phyloP scores from a whole-genome alignment of 2,329 filamentous ascomycete genomes.

The Diplocarpon mali region DNA sequence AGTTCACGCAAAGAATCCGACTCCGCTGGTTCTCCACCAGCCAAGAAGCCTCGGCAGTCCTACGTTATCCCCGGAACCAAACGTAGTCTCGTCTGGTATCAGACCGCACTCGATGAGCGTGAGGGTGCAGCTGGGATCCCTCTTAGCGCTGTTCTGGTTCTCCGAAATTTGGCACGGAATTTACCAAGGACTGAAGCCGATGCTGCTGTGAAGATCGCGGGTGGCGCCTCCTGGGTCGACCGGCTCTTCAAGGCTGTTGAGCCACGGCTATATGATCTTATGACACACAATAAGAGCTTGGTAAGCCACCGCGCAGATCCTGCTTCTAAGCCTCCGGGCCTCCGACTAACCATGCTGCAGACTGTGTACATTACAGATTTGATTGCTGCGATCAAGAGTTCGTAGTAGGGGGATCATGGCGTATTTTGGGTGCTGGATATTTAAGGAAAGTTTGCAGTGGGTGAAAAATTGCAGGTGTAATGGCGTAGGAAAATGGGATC shows the following conservation, averaged over 20 bases:
- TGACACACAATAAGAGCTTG: constrained; percentile 56
- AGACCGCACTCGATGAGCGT: constrained; percentile 43
- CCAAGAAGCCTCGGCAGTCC: constrained; percentile 23
- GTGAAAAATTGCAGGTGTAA: neutral
- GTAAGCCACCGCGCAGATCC: constrained; percentile 30
- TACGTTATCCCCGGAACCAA: constrained; percentile 35
- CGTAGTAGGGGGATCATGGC: constrained; percentile 4
- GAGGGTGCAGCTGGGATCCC: constrained; percentile 65
- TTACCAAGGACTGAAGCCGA: constrained; percentile 49
- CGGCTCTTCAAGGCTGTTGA: constrained; percentile 55
- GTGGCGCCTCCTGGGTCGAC: constrained; percentile 53
- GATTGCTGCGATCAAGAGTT: constrained; percentile 10
- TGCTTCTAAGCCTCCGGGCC: neutral
- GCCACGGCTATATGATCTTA: constrained; percentile 54
- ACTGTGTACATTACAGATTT: constrained; percentile 11
- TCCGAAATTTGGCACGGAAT: constrained; percentile 67
- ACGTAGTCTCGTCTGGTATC: constrained; percentile 42
- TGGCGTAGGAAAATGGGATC: neutral
- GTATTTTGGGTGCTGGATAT: neutral
- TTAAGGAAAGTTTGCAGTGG: neutral
- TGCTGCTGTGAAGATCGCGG: constrained; percentile 37
- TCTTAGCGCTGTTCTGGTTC: constrained; percentile 64
- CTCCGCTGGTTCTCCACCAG: constrained; percentile 11
- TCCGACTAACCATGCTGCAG: constrained; percentile 2
- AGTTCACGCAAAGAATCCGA: constrained; percentile 10